A percentile compares a stretch with the other conserved stretches of the same genome.
Evolutionary conservation across 805 yeast genomes (phyloP).

Genomic region (Nakazawaea wyomingensis): DNA sequence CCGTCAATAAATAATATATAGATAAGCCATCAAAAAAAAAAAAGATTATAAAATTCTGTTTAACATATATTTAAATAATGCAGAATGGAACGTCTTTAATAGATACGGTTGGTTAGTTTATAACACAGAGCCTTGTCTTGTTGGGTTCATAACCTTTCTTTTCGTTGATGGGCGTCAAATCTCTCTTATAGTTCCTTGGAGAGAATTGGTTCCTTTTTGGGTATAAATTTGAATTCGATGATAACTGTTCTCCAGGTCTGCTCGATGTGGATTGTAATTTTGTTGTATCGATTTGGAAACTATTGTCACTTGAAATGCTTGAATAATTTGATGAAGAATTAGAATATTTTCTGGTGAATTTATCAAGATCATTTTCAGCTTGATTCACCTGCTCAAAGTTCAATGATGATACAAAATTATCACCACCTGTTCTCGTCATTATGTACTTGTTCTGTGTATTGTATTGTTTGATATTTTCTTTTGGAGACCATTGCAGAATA

Average conservation of each 20-base stretch:
- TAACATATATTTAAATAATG: too few species aligned
- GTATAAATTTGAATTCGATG: not conserved
- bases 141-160: constrained; percentile 4
- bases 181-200: constrained; percentile 4
- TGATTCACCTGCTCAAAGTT: constrained; percentile 2
- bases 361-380: constrained; percentile 7
- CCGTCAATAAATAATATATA: too few species aligned
- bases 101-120: too few species aligned
- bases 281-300: too few species aligned
- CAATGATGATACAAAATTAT: not conserved
- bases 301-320: not conserved
- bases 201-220: constrained; percentile 7
- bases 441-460: constrained; percentile 1
- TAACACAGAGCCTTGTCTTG: constrained; percentile 2
- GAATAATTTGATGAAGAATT: constrained; percentile 4
- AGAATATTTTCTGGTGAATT: constrained; percentile 11
- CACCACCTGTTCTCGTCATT: constrained; percentile 10
- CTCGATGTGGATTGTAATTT: too few species aligned
- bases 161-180: constrained; percentile 9
- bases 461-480: not conserved
- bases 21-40: too few species aligned
- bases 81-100: too few species aligned
- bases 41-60: too few species aligned
- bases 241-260: not conserved
- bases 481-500: not conserved